A percentile compares a stretch with the other conserved stretches of the same genome.
phyloP scores from a whole-genome alignment of 2,329 filamentous ascomycete genomes.

The Colletotrichum echinochloae region DNA sequence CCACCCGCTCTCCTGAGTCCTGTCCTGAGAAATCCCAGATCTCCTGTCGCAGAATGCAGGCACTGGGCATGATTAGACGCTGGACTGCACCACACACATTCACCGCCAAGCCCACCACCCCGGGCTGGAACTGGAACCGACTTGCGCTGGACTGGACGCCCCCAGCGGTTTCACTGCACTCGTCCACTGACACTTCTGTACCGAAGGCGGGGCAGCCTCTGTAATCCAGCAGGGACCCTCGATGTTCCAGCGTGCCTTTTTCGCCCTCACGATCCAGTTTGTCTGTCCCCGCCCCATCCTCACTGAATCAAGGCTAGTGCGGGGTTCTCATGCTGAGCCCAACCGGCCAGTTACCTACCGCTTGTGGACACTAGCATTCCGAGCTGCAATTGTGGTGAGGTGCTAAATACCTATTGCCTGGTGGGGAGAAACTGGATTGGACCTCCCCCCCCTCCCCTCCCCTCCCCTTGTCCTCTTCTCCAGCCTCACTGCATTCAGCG shows the following conservation, averaged over 20 bases:
- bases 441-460: neutral
- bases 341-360: too few species aligned
- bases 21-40: constrained; percentile 11
- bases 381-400: constrained; percentile 19
- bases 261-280: neutral
- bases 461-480: constrained; percentile 19
- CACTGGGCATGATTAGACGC: constrained; percentile 16
- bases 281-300: neutral
- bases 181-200: constrained; percentile 34
- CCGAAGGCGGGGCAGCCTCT: constrained; percentile 23
- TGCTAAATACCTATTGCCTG: constrained; percentile 34
- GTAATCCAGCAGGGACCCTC: constrained; percentile 16
- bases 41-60: constrained; percentile 25
- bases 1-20: constrained; percentile 8
- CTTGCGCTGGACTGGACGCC: constrained; percentile 15
- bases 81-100: constrained; percentile 4
- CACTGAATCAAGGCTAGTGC: constrained; percentile 41
- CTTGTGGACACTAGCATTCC: constrained; percentile 1
- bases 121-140: constrained; percentile 34
- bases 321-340: constrained; percentile 39
- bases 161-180: constrained; percentile 30
- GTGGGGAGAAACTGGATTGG: constrained; percentile 36
- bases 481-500: constrained; percentile 6
- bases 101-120: constrained; percentile 33
- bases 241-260: neutral